These are phyloP conservation scores for Penicillium sp. DNA, from an alignment of 2,329 filamentous ascomycete genomes.

Conservation along the genomic window DNA sequence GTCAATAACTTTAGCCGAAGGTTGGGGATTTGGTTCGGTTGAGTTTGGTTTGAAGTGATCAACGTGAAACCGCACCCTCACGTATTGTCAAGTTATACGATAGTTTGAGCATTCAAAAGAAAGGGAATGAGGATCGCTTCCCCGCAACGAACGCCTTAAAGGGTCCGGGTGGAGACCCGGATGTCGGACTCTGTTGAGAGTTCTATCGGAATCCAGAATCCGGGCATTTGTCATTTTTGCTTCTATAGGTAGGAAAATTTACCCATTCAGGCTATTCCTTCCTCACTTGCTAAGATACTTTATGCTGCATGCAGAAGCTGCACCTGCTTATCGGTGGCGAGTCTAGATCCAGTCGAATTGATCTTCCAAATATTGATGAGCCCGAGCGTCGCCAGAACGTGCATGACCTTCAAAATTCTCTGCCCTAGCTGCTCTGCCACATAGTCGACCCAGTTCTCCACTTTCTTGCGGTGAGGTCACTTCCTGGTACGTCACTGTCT, in stretches of 20 bases:
- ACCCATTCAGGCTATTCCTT: background rate
- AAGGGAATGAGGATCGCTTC: background rate
- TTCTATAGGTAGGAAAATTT: background rate
- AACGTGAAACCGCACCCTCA: background rate
- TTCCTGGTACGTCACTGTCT: conserved; percentile 55
- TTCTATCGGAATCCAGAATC: background rate
- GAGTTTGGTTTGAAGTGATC: background rate
- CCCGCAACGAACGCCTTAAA: background rate
- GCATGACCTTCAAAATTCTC: conserved; percentile 57
- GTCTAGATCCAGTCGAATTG: conserved; percentile 44
- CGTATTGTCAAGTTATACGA: background rate
- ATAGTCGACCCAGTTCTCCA: conserved; percentile 50
- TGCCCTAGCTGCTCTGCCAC: conserved; percentile 49
- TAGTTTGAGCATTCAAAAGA: background rate
- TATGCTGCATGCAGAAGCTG: background rate
- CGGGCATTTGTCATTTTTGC: background rate
- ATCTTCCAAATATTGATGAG: conserved; percentile 45
- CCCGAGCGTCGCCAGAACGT: conserved; percentile 50
- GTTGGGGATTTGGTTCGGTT: no score
- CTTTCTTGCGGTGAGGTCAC: conserved; percentile 45
- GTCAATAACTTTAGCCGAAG: background rate
- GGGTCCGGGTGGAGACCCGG: background rate
- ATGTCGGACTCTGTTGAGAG: background rate
- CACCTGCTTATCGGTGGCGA: background rate
- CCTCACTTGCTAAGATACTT: background rate